Percentiles rank a stretch among this genome's conserved stretches.
These are phyloP conservation scores for Aureobasidium sp. DNA, from an alignment of 2,329 filamentous ascomycete genomes.

Conservation along the genomic window DNA sequence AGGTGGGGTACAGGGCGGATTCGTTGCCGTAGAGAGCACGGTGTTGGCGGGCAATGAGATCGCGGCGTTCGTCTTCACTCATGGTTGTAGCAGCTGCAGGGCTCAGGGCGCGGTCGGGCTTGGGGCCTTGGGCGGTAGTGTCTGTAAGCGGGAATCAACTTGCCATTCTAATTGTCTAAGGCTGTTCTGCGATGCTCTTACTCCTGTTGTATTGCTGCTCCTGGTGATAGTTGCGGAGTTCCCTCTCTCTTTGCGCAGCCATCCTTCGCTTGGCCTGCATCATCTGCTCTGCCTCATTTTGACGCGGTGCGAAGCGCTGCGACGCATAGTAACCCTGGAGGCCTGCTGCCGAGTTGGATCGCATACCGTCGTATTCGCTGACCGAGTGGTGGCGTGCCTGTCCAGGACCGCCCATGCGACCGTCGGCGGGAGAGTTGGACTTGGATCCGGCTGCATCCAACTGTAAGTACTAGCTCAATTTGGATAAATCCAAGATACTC, in stretches of 20 bases:
- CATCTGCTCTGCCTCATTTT: slow-evolving; percentile 93
- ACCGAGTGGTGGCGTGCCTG: slow-evolving; percentile 73
- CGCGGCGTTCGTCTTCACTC: slow-evolving; percentile 93
- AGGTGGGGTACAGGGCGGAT: slow-evolving; percentile 59
- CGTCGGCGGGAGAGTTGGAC: slow-evolving; percentile 27
- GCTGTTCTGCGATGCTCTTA: slow-evolving; percentile 53
- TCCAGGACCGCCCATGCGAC: slow-evolving; percentile 42
- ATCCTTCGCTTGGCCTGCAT: slow-evolving; percentile 98
- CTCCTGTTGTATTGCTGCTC: slow-evolving; percentile 99
- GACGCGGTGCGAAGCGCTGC: slow-evolving; percentile 83
- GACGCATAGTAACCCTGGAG: slow-evolving; percentile 89
- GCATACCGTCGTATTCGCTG: slow-evolving; percentile 72
- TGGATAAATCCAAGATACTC: neutral
- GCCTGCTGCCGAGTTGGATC: slow-evolving; percentile 66
- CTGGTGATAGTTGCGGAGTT: slow-evolving; percentile 98
- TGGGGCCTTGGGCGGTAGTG: slow-evolving; percentile 54
- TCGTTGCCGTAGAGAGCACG: slow-evolving; percentile 82
- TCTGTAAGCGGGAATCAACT: slow-evolving; percentile 44
- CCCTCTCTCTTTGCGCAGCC: slow-evolving; percentile 96
- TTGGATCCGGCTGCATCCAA: slow-evolving; percentile 4
- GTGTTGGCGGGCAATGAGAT: slow-evolving; percentile 91
- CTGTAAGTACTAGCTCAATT: neutral
- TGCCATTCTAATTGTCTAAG: slow-evolving; percentile 15
- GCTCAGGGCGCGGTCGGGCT: slow-evolving; percentile 76
- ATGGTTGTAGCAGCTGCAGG: slow-evolving; percentile 62